Base-by-base conservation (phyloP, 129 eudicot species). In the Centrapalus pauciflorus region DNA sequence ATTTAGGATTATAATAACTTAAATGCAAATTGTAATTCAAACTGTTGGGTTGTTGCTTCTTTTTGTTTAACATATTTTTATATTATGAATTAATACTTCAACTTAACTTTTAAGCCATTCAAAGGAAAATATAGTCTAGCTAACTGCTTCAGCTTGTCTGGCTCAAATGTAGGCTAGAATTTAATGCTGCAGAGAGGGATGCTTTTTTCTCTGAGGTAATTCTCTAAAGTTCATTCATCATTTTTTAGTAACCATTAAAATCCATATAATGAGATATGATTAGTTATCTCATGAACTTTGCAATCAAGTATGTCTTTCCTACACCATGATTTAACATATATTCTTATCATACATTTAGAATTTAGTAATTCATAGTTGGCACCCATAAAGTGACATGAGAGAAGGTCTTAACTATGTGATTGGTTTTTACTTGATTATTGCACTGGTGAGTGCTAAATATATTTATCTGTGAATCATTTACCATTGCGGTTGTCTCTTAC, bases 141-240 rank as follows among this genome's bases (percentile, higher is more conserved):
- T 75, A 60, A 57, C 73, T 65, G 43, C 45, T 79, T 64, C 67
- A 51, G 46, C 55, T 61, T 51, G 37, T 58, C 55, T 75, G 69
- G 34, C 58, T 29, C 45, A 20, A 70, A 30, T 78, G 85, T 61
- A 93, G 99, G 99, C 81, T 93, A 66, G 99, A 93, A 72, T 89
- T 93, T 65, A 60, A 73, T 50, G 78, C 85, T 71, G 81, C 88
- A 40, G 96, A 93, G 61, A 93, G 79, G 78, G 96, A 93, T 69
- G 83, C 76, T 3, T 84, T 82, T 77, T 77, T 93, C 55, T 71
- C 70, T 24, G 86, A 93, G 99, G 99, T 93, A 89, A 55, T 43
- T 59, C 43, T 51, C 37, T 43, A 12, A 66, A 32, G 38, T 61
- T 43, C 24, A 25, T 50, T 46, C 50, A 13, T 30, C 13, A 11